A percentile compares a stretch with the other conserved stretches of the same genome.
Evolutionary conservation across 768 basidiomycete species (phyloP).

Genomic region (Antrodiella citrinella): DNA sequence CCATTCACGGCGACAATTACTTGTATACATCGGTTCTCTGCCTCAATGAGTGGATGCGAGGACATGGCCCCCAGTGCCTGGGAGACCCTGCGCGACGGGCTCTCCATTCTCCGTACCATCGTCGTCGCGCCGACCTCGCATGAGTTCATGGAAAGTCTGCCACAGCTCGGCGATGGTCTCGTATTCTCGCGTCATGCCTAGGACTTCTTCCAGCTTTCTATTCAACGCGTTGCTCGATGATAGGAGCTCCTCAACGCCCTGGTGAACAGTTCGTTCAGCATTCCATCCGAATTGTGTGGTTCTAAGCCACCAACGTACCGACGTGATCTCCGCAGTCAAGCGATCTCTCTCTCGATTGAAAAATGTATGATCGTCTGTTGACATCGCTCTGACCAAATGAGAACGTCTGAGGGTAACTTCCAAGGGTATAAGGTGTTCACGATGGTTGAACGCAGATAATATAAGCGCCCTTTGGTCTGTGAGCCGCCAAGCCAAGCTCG

Average conservation of each 20-base stretch:
- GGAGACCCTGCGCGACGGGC: slow-evolving; percentile 31
- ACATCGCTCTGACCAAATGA: background rate
- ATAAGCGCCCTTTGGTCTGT: too few relatives aligned
- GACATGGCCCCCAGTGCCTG: slow-evolving; percentile 68
- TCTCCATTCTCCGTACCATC: slow-evolving; percentile 14
- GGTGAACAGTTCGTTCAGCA: background rate
- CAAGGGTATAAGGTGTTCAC: too few relatives aligned
- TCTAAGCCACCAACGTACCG: slow-evolving; percentile 31
- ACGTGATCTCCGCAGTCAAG: slow-evolving; percentile 64
- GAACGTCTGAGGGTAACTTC: too few relatives aligned
- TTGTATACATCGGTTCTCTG: too few relatives aligned
- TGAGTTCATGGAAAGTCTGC: slow-evolving; percentile 73
- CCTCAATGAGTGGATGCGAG: slow-evolving; percentile 26
- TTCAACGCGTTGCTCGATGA: slow-evolving; percentile 81
- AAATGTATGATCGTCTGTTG: slow-evolving; percentile 38
- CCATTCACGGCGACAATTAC: slow-evolving; percentile 1
- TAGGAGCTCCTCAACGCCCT: slow-evolving; percentile 87
- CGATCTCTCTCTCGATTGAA: slow-evolving; percentile 78
- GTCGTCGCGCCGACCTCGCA: slow-evolving; percentile 36
- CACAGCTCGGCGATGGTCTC: slow-evolving; percentile 81
- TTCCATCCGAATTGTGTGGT: background rate
- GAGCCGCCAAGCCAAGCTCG: too few relatives aligned
- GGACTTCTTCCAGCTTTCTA: slow-evolving; percentile 86
- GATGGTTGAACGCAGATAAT: too few relatives aligned
- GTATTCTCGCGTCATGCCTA: slow-evolving; percentile 90